Conservation (phyloP, 805 yeast species). For the Limtongozyma cylindracea region DNA sequence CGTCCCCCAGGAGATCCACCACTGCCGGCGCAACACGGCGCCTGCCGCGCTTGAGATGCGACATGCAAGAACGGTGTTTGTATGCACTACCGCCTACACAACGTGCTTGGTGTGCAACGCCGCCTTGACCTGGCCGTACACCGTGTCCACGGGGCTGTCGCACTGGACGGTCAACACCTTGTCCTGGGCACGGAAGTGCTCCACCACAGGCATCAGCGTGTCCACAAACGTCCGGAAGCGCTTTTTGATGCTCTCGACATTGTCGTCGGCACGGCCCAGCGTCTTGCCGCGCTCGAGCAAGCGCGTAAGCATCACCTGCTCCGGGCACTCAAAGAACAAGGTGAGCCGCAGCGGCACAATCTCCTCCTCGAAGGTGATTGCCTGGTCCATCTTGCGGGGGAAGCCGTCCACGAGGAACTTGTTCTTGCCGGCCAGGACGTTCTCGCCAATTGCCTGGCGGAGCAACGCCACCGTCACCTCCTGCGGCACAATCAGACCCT, state of each 20-base stretch:
- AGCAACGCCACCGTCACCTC: slow-evolving; percentile 68
- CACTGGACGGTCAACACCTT: slow-evolving; percentile 64
- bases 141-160: slow-evolving; percentile 58
- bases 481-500: slow-evolving; percentile 87
- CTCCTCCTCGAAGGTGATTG: slow-evolving; percentile 67
- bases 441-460: slow-evolving; percentile 48
- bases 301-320: slow-evolving; percentile 60
- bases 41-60: no score
- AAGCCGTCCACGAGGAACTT: slow-evolving; percentile 83
- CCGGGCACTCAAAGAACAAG: slow-evolving; percentile 64
- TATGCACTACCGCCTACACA: no score
- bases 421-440: slow-evolving; percentile 18
- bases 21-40: no score
- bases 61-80: no score
- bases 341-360: slow-evolving; percentile 47
- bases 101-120: slow-evolving; percentile 24
- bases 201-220: slow-evolving; percentile 86
- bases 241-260: slow-evolving; percentile 71
- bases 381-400: slow-evolving; percentile 98
- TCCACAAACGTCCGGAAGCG: slow-evolving; percentile 71
- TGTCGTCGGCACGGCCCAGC: slow-evolving; percentile 85
- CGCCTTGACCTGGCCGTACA: slow-evolving; percentile 38
- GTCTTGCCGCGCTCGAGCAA: slow-evolving; percentile 82
- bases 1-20: no score
- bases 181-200: slow-evolving; percentile 45